These are phyloP conservation scores for Pseudophaeomoniella oleicola DNA, from an alignment of 2,329 filamentous ascomycete genomes.

Conservation along the genomic window DNA sequence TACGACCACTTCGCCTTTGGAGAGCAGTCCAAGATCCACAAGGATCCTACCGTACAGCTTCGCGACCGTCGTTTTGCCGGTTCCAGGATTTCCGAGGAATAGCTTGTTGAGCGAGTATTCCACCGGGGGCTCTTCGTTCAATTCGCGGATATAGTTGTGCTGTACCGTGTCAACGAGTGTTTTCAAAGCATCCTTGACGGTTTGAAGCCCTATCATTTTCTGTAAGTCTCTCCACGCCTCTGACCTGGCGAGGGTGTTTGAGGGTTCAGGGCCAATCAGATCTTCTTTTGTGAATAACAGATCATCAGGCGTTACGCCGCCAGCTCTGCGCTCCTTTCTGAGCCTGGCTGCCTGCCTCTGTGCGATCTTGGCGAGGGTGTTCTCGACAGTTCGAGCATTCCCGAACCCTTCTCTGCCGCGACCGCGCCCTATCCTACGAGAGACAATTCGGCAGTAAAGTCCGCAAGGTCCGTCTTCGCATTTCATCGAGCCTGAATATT, in stretches of 20 bases:
- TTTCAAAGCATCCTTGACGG: slow-evolving; percentile 48
- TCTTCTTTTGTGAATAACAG: slow-evolving; percentile 50
- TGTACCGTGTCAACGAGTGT: slow-evolving; percentile 46
- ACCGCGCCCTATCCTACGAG: slow-evolving; percentile 44
- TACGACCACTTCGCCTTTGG: slow-evolving; percentile 55
- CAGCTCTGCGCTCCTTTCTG: slow-evolving; percentile 26
- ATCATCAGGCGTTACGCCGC: slow-evolving; percentile 37
- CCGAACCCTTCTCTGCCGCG: slow-evolving; percentile 56
- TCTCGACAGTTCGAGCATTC: slow-evolving; percentile 57
- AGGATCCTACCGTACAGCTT: slow-evolving; percentile 58
- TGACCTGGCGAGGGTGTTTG: slow-evolving; percentile 34
- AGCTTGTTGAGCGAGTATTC: slow-evolving; percentile 52
- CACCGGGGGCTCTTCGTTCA: slow-evolving; percentile 44
- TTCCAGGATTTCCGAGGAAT: slow-evolving; percentile 59
- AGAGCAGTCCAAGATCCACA: slow-evolving; percentile 51
- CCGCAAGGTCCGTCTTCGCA: slow-evolving; percentile 44
- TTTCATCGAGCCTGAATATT: slow-evolving; percentile 41
- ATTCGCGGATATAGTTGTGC: slow-evolving; percentile 51
- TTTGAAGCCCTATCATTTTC: slow-evolving; percentile 40
- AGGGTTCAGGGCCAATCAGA: slow-evolving; percentile 55
- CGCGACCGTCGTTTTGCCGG: slow-evolving; percentile 62
- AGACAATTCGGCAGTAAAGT: slow-evolving; percentile 49
- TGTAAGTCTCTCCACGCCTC: slow-evolving; percentile 45
- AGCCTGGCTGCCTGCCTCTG: slow-evolving; percentile 47
- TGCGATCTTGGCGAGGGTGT: slow-evolving; percentile 38